These are phyloP conservation scores for Pilobolus umbonatus DNA, from an alignment of 192 early-diverging fungal genomes.

Conservation along the genomic window DNA sequence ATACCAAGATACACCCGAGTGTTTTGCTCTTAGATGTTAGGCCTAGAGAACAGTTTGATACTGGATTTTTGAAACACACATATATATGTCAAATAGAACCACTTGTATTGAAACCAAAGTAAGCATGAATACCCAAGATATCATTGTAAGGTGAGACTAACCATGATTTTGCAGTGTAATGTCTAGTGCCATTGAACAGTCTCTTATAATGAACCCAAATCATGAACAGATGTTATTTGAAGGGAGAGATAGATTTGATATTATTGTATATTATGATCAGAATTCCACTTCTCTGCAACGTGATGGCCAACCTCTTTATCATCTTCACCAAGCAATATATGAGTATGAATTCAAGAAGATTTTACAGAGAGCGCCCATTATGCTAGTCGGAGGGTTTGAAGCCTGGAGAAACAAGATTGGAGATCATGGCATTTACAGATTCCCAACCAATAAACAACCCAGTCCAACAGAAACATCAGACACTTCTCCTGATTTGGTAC, in stretches of 20 bases:
- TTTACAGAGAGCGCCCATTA: conserved; percentile 52
- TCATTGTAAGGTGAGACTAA: not conserved
- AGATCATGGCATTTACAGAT: conserved; percentile 38
- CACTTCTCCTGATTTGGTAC: not conserved
- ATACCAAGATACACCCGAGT: conserved; percentile 30
- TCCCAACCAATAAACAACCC: not conserved
- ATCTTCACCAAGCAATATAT: conserved; percentile 58
- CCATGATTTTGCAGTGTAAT: conserved; percentile 32
- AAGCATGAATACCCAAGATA: conserved; percentile 18
- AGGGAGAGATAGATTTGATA: conserved; percentile 58
- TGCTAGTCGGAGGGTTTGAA: conserved; percentile 77
- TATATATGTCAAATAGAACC: conserved; percentile 77
- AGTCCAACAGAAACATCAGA: not conserved
- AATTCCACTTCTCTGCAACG: conserved; percentile 36
- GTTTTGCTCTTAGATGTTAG: conserved; percentile 78
- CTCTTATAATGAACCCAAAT: conserved; percentile 52
- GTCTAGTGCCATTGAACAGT: conserved; percentile 47
- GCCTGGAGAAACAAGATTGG: conserved; percentile 62
- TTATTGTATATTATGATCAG: conserved; percentile 71
- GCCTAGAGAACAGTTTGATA: conserved; percentile 58
- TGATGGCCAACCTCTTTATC: conserved; percentile 29
- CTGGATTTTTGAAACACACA: conserved; percentile 64
- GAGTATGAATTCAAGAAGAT: conserved; percentile 52
- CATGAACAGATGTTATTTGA: conserved; percentile 63
- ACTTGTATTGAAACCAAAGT: conserved; percentile 50